Conservation (phyloP, 148 eudicot species). For the Amaranthus hypochondriacus region DNA sequence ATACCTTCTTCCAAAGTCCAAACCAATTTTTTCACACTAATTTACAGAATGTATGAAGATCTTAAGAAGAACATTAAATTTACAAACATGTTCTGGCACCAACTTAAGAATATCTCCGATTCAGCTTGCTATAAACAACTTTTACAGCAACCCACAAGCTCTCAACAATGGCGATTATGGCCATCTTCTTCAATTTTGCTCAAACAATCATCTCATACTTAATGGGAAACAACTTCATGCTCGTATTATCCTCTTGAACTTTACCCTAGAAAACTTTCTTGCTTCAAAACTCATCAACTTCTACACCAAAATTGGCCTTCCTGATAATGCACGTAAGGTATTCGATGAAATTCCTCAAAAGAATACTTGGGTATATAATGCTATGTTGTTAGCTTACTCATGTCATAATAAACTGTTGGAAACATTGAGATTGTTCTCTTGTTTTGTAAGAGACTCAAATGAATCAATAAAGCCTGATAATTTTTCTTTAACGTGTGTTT, state of each 20-base stretch:
- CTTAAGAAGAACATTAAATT: constrained; percentile 17
- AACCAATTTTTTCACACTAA: too few species aligned
- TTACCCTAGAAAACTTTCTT: constrained; percentile 42
- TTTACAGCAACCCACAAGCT: constrained; percentile 14
- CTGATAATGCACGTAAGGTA: constrained; percentile 43
- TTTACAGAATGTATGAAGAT: constrained; percentile 36
- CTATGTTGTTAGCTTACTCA: constrained; percentile 47
- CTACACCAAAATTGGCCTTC: constrained; percentile 33
- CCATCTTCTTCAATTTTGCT: constrained; percentile 51
- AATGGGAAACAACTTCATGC: constrained; percentile 54
- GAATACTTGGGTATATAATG: constrained; percentile 53
- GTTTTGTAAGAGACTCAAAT: constrained; percentile 13
- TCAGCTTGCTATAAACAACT: constrained; percentile 18
- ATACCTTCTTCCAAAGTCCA: too few species aligned
- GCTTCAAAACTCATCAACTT: constrained; percentile 57
- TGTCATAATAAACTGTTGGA: constrained; percentile 23
- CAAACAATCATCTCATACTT: constrained; percentile 41
- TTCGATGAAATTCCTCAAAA: constrained; percentile 54
- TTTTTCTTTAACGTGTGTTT: constrained; percentile 40
- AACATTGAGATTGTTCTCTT: constrained; percentile 33
- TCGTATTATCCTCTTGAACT: constrained; percentile 37
- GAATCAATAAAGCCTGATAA: constrained; percentile 36
- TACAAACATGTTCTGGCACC: constrained; percentile 4
- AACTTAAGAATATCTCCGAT: neutral
- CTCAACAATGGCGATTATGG: constrained; percentile 41